Percentiles rank a stretch among this genome's conserved stretches.
These are phyloP conservation scores for Phytophthora brassicae DNA, from an alignment of 352 stramenopile species.

Conservation along the genomic window DNA sequence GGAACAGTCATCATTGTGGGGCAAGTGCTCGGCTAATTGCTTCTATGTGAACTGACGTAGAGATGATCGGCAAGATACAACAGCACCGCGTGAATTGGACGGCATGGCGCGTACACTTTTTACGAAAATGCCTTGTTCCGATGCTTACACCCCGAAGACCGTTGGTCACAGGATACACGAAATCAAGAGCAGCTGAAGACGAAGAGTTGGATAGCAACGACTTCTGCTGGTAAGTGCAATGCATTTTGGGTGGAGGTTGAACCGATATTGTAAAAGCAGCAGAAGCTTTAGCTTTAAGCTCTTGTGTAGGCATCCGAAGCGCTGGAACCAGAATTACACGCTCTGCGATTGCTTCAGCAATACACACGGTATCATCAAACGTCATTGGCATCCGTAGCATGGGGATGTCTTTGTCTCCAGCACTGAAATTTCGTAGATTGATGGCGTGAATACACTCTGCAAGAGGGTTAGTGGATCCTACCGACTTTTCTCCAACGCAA, in stretches of 20 bases:
- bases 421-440: conserved; percentile 48
- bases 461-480: conserved; percentile 26
- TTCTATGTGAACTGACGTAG: conserved; percentile 57
- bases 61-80: conserved; percentile 59
- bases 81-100: conserved; percentile 58
- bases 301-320: conserved; percentile 55
- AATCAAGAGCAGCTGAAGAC: conserved; percentile 5
- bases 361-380: conserved; percentile 34
- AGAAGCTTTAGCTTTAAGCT: conserved; percentile 44
- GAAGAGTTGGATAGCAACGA: not conserved
- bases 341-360: conserved; percentile 42
- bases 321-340: conserved; percentile 37
- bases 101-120: conserved; percentile 60
- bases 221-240: conserved; percentile 36
- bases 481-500: conserved; percentile 4
- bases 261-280: conserved; percentile 46
- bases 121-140: conserved; percentile 50
- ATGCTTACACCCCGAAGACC: conserved; percentile 55
- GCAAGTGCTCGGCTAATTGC: conserved; percentile 45
- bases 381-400: conserved; percentile 38
- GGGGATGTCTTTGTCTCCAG: conserved; percentile 22
- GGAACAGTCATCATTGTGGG: conserved; percentile 8
- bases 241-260: conserved; percentile 45
- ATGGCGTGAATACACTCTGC: conserved; percentile 56
- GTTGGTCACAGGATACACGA: conserved; percentile 50